A percentile compares a stretch with the other conserved stretches of the same genome.
phyloP scores from a whole-genome alignment of 371 early-diverging fungal species.

The Haplosporangium sp. region DNA sequence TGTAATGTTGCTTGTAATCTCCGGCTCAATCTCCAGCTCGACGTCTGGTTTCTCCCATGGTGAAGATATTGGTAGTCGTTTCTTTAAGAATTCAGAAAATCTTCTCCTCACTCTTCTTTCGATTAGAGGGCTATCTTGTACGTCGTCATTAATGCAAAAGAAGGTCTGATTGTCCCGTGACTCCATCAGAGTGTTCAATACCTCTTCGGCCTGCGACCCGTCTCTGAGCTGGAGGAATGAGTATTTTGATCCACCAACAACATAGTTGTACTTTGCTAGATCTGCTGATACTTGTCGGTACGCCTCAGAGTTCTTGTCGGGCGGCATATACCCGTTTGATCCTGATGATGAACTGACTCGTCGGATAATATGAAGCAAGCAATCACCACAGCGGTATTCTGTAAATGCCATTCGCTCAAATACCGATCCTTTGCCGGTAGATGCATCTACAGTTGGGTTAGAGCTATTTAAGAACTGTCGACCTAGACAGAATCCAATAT shows the following conservation, averaged over 20 bases:
- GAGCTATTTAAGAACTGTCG: slow-evolving; percentile 18
- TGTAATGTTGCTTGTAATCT: neutral
- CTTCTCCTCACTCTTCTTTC: slow-evolving; percentile 4
- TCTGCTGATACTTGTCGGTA: slow-evolving; percentile 20
- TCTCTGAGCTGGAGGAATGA: slow-evolving; percentile 28
- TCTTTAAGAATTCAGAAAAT: slow-evolving; percentile 21
- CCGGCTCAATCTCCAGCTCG: neutral
- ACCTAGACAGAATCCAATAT: slow-evolving; percentile 36
- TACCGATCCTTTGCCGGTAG: slow-evolving; percentile 13
- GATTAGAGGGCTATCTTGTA: slow-evolving; percentile 19
- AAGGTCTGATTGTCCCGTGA: slow-evolving; percentile 7
- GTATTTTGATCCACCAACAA: slow-evolving; percentile 19
- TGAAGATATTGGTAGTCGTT: slow-evolving; percentile 27
- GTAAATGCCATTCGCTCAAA: slow-evolving; percentile 42
- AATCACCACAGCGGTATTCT: slow-evolving; percentile 52
- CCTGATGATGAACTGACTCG: slow-evolving; percentile 11
- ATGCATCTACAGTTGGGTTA: neutral
- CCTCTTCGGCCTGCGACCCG: slow-evolving; percentile 9
- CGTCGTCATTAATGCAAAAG: slow-evolving; percentile 50
- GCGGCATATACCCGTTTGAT: slow-evolving; percentile 20
- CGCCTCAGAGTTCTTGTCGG: slow-evolving; percentile 15
- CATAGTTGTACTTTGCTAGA: slow-evolving; percentile 49
- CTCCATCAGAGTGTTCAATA: slow-evolving; percentile 10
- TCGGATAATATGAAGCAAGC: slow-evolving; percentile 39
- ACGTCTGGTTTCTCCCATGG: slow-evolving; percentile 26